Evolutionary conservation across 108 stramenopile species (phyloP).

Genomic region (Nitzschia sp.): DNA sequence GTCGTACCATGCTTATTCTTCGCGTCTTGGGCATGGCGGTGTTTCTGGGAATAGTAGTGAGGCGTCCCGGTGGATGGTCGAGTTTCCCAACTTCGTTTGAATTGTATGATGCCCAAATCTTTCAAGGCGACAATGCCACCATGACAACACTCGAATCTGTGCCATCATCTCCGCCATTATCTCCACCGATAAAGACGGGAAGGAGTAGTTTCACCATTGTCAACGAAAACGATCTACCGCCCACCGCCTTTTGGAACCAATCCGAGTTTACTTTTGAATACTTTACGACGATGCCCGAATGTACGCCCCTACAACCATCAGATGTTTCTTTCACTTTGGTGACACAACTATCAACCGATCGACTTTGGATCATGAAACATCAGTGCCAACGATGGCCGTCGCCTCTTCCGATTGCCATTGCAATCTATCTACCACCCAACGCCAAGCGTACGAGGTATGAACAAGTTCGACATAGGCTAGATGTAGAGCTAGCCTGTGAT

Average conservation of each 20-base stretch:
- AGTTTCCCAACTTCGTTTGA: no score
- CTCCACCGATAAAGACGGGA: background rate
- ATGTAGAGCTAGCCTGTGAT: background rate
- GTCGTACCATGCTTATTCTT: no score
- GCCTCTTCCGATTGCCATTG: constrained; percentile 38
- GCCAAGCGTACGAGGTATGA: background rate
- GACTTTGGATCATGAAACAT: constrained; percentile 67
- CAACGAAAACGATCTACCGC: background rate
- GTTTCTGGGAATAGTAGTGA: no score
- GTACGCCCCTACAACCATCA: constrained; percentile 13
- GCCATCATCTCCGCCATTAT: no score
- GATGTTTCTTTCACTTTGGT: constrained; percentile 50
- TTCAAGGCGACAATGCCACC: no score
- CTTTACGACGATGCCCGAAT: background rate
- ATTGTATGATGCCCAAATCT: no score
- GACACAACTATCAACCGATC: constrained; percentile 45
- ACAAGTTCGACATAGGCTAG: background rate
- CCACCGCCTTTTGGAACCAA: background rate
- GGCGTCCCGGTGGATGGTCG: no score
- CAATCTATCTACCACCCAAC: constrained; percentile 20
- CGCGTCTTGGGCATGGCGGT: no score
- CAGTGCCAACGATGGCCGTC: constrained; percentile 60
- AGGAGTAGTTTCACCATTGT: background rate
- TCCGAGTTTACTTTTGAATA: background rate
- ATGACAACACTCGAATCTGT: no score